Evolutionary conservation across 176 grass and related monocot genomes (phyloP).

Genomic region (Oryza glaberrima): DNA sequence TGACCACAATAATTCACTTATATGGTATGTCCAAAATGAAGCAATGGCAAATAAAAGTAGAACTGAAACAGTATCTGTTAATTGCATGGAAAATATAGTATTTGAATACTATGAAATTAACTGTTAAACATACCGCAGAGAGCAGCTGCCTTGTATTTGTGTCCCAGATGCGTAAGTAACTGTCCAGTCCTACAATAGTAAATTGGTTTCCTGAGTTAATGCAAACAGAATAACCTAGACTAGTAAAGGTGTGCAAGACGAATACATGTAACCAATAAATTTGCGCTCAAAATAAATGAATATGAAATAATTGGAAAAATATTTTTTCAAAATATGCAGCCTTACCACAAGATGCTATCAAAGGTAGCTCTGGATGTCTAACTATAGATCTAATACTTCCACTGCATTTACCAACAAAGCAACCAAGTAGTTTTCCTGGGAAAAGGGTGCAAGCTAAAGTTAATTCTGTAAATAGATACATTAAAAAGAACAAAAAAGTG

Average conservation of each 20-base stretch:
- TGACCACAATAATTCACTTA: constrained; percentile 11
- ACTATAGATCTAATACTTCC: constrained; percentile 96
- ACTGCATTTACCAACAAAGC: constrained; percentile 92
- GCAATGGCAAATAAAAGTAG: not conserved
- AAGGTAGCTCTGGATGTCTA: constrained; percentile 76
- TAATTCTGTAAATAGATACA: not conserved
- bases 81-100: not conserved
- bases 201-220: constrained; percentile 15
- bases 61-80: not conserved
- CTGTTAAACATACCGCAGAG: constrained; percentile 63
- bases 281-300: constrained; percentile 5
- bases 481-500: not conserved
- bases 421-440: constrained; percentile 87
- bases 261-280: not conserved
- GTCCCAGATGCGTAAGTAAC: constrained; percentile 88
- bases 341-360: constrained; percentile 97
- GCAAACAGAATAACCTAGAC: not conserved
- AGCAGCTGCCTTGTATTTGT: constrained; percentile 80
- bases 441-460: not conserved
- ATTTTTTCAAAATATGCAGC: not conserved
- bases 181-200: constrained; percentile 71
- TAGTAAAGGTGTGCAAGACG: not conserved
- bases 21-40: not conserved
- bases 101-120: not conserved
- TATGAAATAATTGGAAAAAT: constrained; percentile 17